These are phyloP conservation scores for Rutidosis leptorrhynchoides DNA, from an alignment of 129 eudicot genomes.

Conservation along the genomic window DNA sequence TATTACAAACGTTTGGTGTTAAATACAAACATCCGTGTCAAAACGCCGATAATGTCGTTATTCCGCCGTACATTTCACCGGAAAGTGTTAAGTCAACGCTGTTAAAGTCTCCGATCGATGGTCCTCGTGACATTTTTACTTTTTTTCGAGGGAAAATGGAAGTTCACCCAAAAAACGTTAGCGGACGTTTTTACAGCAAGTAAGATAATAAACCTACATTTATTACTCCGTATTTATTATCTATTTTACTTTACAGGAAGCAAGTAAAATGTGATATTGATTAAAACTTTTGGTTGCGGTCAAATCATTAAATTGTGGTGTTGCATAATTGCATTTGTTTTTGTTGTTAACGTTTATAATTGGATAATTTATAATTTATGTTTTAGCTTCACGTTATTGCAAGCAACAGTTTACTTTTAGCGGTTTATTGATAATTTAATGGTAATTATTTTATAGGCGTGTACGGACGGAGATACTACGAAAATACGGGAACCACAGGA, in stretches of 20 bases:
- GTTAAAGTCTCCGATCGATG: constrained; percentile 47
- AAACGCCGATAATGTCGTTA: constrained; percentile 55
- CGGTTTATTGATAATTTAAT: neutral
- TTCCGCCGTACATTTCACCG: constrained; percentile 78
- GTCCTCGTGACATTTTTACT: constrained; percentile 76
- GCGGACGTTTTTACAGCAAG: constrained; percentile 97
- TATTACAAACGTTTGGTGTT: constrained; percentile 91
- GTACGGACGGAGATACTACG: constrained; percentile 68
- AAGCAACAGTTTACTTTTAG: neutral
- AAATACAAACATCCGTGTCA: constrained; percentile 76
- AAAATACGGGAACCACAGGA: constrained; percentile 59
- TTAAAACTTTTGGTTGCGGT: neutral
- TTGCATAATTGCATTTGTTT: too few species aligned
- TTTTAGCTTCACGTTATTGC: neutral
- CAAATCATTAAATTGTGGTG: neutral
- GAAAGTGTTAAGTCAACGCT: constrained; percentile 52
- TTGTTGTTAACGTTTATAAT: neutral
- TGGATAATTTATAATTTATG: neutral
- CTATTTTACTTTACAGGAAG: neutral
- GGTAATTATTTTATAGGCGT: constrained; percentile 36
- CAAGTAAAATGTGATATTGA: neutral
- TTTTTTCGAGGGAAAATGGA: constrained; percentile 97
- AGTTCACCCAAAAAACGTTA: constrained; percentile 80
- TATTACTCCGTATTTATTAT: too few species aligned
- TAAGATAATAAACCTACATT: constrained; percentile 21